A percentile compares a stretch with the other conserved stretches of the same genome.
phyloP scores from a whole-genome alignment of 2,329 filamentous ascomycete species.

The Fusarium pseudoanthophilum region DNA sequence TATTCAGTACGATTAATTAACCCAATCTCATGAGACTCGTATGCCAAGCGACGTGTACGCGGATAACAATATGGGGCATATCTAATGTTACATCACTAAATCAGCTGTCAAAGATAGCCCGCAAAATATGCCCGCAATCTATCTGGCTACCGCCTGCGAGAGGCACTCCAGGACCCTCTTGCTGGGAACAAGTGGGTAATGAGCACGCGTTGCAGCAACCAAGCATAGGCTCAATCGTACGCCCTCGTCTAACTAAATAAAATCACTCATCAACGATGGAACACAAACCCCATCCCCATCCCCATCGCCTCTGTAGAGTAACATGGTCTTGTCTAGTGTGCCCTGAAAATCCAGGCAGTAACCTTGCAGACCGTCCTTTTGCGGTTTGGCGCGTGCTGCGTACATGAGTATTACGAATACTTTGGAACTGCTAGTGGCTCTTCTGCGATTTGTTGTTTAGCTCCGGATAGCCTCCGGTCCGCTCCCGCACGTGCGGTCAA shows the following conservation, averaged over 20 bases:
- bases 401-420: background rate
- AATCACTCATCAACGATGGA: constrained; percentile 1
- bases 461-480: background rate
- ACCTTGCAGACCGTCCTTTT: background rate
- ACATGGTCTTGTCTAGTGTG: background rate
- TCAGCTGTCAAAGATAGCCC: background rate
- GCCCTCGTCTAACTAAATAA: background rate
- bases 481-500: background rate
- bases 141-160: background rate
- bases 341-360: background rate
- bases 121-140: background rate
- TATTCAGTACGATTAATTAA: background rate
- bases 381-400: background rate
- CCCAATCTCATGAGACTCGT: background rate
- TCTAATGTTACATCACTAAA: background rate
- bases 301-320: background rate
- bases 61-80: background rate
- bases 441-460: background rate
- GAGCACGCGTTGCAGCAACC: background rate
- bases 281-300: background rate
- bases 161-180: background rate
- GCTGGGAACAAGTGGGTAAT: background rate
- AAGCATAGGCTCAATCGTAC: background rate
- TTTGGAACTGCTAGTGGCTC: background rate
- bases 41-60: background rate